Evolutionary conservation across 1,139 yeast genomes (phyloP), one percentile per base, ranked within the genome.

Genomic region (Saccharomyces hybrid): DNA sequence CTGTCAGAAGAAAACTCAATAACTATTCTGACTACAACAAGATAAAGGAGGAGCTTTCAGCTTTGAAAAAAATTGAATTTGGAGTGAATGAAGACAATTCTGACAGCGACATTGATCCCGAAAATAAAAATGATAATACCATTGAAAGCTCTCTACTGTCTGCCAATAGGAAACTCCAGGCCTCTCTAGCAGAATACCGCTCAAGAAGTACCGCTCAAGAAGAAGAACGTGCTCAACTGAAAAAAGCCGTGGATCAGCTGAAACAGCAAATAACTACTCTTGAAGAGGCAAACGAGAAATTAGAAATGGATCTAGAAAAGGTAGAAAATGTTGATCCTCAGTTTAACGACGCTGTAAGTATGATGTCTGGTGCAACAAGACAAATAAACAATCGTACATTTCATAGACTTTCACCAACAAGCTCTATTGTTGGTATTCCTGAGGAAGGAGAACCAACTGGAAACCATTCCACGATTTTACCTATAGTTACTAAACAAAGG

Each of bases 401-500:
- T 16, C 56, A 54, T 20, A 70, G 70, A 61, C 66, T 72, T 9
- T 78, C 81, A 2, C 81, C 81, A 8, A 78, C 81, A 0, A 75
- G 79, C 11, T 77, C 81, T 0, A 76, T 80, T 44, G 75, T 78
- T 5, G 82, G 82, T 27, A 62, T 69, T n/a, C 70, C 72, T 2
- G 75, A 69, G 53, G 74, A 71, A 38, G 55, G 59, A 4, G 72
- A 66, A 44, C 53, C 53, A n/a, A 47, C 50, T 38, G 42, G 50
- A 2, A 57, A 57, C 57, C 59, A 60, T 44, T 59, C 56, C 20
- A 79, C 89, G 0, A 84, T 93, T 47, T 73, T 93, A 50, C 96
- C 96, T 0, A 89, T 93, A 52, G 83, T 93, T 32, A 90, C 97
- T 25, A 91, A 93, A 65, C 99, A 93, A 72, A 81, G 99, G 69